Conservation (phyloP, 768 basidiomycete genomes). For the Stropharia rugosoannulata region DNA sequence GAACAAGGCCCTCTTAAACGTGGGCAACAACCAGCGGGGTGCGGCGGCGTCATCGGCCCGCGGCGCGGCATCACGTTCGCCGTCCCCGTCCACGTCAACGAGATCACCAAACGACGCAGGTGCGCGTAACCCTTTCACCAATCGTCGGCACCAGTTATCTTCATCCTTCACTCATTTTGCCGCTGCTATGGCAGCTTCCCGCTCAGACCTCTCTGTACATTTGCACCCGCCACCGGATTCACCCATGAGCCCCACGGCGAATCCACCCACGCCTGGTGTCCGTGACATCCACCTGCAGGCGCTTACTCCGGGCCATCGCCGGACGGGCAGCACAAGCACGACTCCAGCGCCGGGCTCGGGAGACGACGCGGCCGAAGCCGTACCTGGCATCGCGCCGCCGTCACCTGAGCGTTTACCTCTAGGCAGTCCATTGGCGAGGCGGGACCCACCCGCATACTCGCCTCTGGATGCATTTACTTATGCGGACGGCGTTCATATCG, state of each 20-base stretch:
- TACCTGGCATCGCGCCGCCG: background rate
- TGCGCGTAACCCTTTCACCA: conserved; percentile 82
- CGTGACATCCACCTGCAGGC: conserved; percentile 83
- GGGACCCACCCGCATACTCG: conserved; percentile 84
- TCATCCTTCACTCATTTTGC: conserved; percentile 70
- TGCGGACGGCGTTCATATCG: conserved; percentile 87
- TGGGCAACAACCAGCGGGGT: background rate
- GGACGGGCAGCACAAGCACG: conserved; percentile 29
- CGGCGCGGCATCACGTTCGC: conserved; percentile 43
- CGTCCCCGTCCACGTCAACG: conserved; percentile 45
- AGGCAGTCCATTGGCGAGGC: conserved; percentile 39
- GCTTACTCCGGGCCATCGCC: conserved; percentile 40
- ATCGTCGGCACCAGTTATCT: conserved; percentile 59
- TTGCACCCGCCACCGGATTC: conserved; percentile 81
- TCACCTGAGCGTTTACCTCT: conserved; percentile 27
- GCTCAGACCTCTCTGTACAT: conserved; percentile 66
- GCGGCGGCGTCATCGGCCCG: background rate
- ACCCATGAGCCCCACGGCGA: conserved; percentile 66
- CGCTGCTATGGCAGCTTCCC: conserved; percentile 57
- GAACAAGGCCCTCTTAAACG: conserved; percentile 5
- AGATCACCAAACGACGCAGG: conserved; percentile 66
- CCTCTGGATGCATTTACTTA: conserved; percentile 86
- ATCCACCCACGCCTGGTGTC: conserved; percentile 83
- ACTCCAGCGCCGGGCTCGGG: conserved; percentile 11
- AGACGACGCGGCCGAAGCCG: background rate